Conservation (phyloP, 805 yeast genomes). For the Wickerhamomyces strasburgensis region DNA sequence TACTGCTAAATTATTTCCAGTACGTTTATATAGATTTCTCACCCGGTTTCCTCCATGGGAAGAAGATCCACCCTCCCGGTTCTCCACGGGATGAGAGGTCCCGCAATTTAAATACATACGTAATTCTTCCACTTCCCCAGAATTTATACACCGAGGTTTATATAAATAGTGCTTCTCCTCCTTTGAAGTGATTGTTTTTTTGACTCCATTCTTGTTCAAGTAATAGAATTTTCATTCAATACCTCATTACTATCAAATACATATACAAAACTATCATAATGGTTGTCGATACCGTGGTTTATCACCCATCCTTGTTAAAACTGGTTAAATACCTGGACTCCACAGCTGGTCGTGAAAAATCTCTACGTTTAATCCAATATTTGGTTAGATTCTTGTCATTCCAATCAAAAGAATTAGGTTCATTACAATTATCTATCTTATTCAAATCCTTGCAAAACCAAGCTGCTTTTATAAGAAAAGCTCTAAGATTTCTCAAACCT, state of each 20-base stretch:
- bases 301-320: conserved; percentile 68
- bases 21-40: too few species aligned
- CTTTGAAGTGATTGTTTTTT: too few species aligned
- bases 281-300: conserved; percentile 65
- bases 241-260: background rate
- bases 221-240: too few species aligned
- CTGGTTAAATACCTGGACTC: conserved; percentile 60
- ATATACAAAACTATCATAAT: conserved; percentile 26
- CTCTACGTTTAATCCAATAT: conserved; percentile 75
- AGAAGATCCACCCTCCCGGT: too few species aligned
- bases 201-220: too few species aligned
- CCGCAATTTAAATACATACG: too few species aligned
- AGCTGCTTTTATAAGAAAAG: conserved; percentile 71
- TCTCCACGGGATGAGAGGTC: too few species aligned
- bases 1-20: too few species aligned
- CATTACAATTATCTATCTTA: conserved; percentile 41
- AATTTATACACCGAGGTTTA: too few species aligned
- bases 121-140: too few species aligned
- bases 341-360: conserved; percentile 75
- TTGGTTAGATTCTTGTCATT: conserved; percentile 67
- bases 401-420: conserved; percentile 54
- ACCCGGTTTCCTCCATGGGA: too few species aligned
- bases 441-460: conserved; percentile 56
- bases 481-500: conserved; percentile 80
- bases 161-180: too few species aligned